These are phyloP conservation scores for Ettlia oleoabundans DNA, from an alignment of 139 green algal species.

Conservation along the genomic window DNA sequence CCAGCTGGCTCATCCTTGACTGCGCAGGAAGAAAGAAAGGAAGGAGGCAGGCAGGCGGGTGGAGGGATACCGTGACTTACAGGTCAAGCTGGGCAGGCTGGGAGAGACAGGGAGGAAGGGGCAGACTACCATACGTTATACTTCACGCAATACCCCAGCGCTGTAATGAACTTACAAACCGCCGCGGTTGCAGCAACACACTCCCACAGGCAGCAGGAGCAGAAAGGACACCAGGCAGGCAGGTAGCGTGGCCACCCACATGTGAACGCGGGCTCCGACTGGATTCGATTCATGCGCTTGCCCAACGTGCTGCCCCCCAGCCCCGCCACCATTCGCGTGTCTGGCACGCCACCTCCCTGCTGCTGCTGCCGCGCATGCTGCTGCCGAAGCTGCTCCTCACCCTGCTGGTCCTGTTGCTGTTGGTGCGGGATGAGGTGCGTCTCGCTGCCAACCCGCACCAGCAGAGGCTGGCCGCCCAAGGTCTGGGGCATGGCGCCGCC, in stretches of 20 bases:
- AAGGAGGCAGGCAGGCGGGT: not conserved
- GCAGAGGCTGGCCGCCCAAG: conserved; percentile 30
- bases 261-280: conserved; percentile 35
- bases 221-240: not conserved
- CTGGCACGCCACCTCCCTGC: not conserved
- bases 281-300: conserved; percentile 45
- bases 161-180: too few species aligned
- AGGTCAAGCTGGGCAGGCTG: not conserved
- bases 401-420: not conserved
- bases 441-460: conserved; percentile 68
- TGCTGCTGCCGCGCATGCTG: conserved; percentile 1
- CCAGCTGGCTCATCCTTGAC: conserved; percentile 6
- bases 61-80: not conserved
- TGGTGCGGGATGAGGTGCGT: conserved; percentile 60
- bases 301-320: conserved; percentile 13
- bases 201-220: not conserved
- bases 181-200: not conserved
- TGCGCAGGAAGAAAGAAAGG: not conserved
- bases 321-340: not conserved
- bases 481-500: not conserved
- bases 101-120: not conserved
- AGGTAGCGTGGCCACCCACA: not conserved
- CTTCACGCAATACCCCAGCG: too few species aligned
- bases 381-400: too few species aligned
- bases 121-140: too few species aligned